Base-by-base conservation (phyloP, 495 filamentous ascomycete species). In the Tuber microsphaerosporum region DNA sequence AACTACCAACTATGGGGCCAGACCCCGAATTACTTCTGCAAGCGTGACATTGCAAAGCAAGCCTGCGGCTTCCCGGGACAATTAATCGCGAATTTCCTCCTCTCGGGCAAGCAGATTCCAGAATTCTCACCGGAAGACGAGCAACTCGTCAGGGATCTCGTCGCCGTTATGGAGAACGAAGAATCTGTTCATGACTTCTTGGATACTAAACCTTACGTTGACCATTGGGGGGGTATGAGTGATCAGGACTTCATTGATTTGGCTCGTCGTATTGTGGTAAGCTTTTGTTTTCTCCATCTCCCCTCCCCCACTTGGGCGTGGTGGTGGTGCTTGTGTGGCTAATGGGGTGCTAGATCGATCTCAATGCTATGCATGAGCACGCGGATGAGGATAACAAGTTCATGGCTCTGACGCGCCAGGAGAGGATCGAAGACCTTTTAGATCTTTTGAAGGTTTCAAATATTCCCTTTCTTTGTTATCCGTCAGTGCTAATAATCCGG, bases 191-290 rank as follows among this genome's bases (percentile, higher is more conserved):
- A 79, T 34, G 77, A 79, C 70, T 79, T 75, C 8, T 44, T 69
- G 48, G 76, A 79, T 46, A 79, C 76, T 1, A 79, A 79, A 10
- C 77, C 76, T 42, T 79, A 71, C 42, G 78, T 73, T 73, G 76
- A 79, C 42, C 76, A 79, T 71, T 79, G 77, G 77, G 17, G 46
- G 16, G 26, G 42, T 9, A 79, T 79, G 77, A 65, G 45, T 12
- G 61, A 73, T 10, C 46, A 70, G 22, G 71, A 79, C 6, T 79
- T 79, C 6, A 20, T 69, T 26, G 73, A 68, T 42, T 71, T 79
- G 70, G 73, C 77, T 44, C 56, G 26, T 34, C 26, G 56, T 31
- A 65, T 65, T 34, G 56, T 65, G 14, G 56, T 65, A 34, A 17
- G 26, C 4, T 65, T 65, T 65, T 3, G 8, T 31, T 61, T 31